A percentile compares a stretch with the other conserved stretches of the same genome.
Conservation (phyloP, 2,329 filamentous ascomycete species). For the Tolypocladium paradoxum region DNA sequence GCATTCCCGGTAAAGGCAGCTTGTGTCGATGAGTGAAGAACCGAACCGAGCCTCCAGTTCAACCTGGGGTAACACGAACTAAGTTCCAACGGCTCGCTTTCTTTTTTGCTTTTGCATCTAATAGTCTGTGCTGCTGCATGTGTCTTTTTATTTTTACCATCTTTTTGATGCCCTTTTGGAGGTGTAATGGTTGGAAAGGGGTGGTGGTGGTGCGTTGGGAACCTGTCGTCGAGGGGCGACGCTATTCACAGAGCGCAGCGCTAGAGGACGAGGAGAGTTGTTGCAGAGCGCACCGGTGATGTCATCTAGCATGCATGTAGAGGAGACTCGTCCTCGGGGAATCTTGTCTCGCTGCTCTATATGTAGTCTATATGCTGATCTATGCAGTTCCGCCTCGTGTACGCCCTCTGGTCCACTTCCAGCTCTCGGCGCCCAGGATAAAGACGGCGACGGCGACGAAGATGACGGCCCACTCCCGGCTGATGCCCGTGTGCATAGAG, state of each 20-base stretch:
- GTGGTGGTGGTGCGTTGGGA: neutral
- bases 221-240: neutral
- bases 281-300: neutral
- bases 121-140: neutral
- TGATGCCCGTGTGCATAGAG: slow-evolving; percentile 47
- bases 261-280: no score
- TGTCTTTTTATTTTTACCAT: no score
- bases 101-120: neutral
- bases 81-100: neutral
- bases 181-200: no score
- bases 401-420: slow-evolving; percentile 47
- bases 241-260: neutral
- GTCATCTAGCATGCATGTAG: neutral
- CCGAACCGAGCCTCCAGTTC: neutral
- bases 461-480: slow-evolving; percentile 51
- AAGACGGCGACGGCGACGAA: slow-evolving; percentile 44
- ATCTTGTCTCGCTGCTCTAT: neutral
- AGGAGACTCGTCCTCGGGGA: neutral
- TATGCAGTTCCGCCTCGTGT: slow-evolving; percentile 1
- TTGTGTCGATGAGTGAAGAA: neutral
- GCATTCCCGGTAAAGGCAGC: neutral
- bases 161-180: no score
- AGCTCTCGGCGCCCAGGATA: slow-evolving; percentile 44
- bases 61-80: neutral
- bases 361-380: neutral